Base-by-base conservation (phyloP, 768 basidiomycete species). In the Boletus rubescentipes region DNA sequence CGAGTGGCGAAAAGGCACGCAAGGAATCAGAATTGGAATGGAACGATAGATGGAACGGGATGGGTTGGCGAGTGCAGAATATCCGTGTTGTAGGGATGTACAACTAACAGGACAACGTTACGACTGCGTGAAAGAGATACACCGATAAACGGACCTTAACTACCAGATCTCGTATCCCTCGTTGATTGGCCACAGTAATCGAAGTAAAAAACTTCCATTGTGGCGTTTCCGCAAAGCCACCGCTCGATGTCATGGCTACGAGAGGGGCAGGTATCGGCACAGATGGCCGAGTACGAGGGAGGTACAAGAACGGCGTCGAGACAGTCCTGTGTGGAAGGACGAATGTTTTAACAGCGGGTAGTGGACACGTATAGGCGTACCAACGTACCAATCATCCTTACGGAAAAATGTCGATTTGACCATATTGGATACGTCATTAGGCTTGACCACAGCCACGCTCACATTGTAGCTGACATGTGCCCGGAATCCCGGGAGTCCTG, bases 401-500 rank as follows among this genome's bases (percentile, higher is more conserved):
- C 81, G 77, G 26, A 87, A 73, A 34, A 83, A 58, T 38, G 77
- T 75, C 14, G 80, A 77, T 63, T 81, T 87, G 23, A 82, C 74
- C 14, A 75, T 63, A n/a, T 74, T 74, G 54, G 54, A 67, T 31
- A 73, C 76, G 21, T 71, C 69, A 51, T 68, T 71, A 37, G 77
- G 78, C 61, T 82, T 84, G 54, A 75, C 71, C 23, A 83, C 76
- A 23, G 75, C 70, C 1, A 77, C 83, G 48, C 73, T 78, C 9
- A 89, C 76, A 26, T 75, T 76, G 63, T 91, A 91, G 23, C 80
- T 79, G 48, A 88, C 81, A 8, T 68, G 78, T 14, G 89, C 87
- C 15, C 75, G 73, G 62, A 91, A 89, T 1, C 89, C 89, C 10
- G 89, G 89, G 8, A 90, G 67, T 4, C 88, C 88, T 12, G 80